phyloP scores from a whole-genome alignment of 2,329 filamentous ascomycete species.

The Bertia moriformis region DNA sequence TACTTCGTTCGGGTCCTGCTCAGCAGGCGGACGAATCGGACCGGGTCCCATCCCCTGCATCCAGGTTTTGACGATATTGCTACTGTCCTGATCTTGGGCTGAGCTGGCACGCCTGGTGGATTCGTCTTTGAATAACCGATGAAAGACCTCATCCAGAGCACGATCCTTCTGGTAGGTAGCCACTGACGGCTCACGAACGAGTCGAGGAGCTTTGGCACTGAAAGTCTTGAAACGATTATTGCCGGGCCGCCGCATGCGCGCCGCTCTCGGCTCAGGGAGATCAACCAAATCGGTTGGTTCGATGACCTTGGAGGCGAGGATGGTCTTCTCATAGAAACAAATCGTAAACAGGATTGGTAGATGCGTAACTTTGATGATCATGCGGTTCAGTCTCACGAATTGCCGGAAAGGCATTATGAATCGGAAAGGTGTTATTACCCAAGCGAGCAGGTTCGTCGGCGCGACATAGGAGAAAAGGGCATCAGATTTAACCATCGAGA shows the following conservation, averaged over 20 bases:
- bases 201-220: slow-evolving; percentile 42
- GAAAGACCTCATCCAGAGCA: slow-evolving; percentile 83
- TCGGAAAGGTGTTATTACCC: slow-evolving; percentile 71
- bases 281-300: slow-evolving; percentile 81
- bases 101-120: slow-evolving; percentile 52
- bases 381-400: slow-evolving; percentile 78
- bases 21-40: not conserved
- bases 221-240: slow-evolving; percentile 41
- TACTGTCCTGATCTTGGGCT: slow-evolving; percentile 36
- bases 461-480: slow-evolving; percentile 87
- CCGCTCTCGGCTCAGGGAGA: slow-evolving; percentile 34
- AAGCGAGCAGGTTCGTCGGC: slow-evolving; percentile 80
- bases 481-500: slow-evolving; percentile 97
- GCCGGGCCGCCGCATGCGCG: slow-evolving; percentile 42
- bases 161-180: slow-evolving; percentile 80
- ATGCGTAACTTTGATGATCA: slow-evolving; percentile 80
- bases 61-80: not conserved
- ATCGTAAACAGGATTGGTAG: slow-evolving; percentile 77
- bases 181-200: slow-evolving; percentile 73
- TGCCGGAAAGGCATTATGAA: slow-evolving; percentile 66
- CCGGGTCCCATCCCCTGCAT: not conserved
- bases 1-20: not conserved
- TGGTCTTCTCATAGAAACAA: slow-evolving; percentile 70
- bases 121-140: slow-evolving; percentile 54
- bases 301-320: slow-evolving; percentile 62